Evolutionary conservation across 1,139 yeast species (phyloP).

Genomic region (Candida glucosophila): DNA sequence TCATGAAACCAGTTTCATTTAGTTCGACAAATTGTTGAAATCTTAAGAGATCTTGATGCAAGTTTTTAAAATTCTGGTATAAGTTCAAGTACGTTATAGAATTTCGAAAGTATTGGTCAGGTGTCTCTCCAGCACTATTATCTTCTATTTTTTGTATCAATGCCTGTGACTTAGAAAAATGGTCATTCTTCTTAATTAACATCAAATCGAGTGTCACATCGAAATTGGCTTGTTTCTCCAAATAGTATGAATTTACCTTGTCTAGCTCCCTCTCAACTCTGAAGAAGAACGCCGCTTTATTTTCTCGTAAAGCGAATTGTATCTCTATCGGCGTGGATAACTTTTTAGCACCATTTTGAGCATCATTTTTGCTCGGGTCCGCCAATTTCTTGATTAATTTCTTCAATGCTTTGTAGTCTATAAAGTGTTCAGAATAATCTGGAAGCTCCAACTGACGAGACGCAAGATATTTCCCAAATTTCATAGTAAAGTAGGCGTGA

Average conservation of each 20-base stretch:
- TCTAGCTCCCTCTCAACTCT: conserved; percentile 89
- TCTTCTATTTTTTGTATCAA: conserved; percentile 12
- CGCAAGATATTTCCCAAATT: conserved; percentile 92
- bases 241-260: conserved; percentile 81
- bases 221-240: conserved; percentile 83
- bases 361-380: conserved; percentile 18
- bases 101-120: conserved; percentile 26
- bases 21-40: conserved; percentile 89
- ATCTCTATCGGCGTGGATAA: conserved; percentile 15
- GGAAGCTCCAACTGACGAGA: conserved; percentile 91
- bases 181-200: conserved; percentile 59
- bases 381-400: conserved; percentile 68
- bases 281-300: conserved; percentile 90
- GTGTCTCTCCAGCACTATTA: conserved; percentile 13
- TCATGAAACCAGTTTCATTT: conserved; percentile 91
- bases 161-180: conserved; percentile 29
- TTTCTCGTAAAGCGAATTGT: conserved; percentile 69
- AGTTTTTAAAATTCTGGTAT: conserved; percentile 83
- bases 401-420: conserved; percentile 87
- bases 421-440: conserved; percentile 87
- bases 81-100: conserved; percentile 42
- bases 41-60: conserved; percentile 79
- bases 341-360: conserved; percentile 1
- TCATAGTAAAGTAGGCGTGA: too few relatives aligned
- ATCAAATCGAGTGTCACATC: conserved; percentile 71